phyloP scores from a whole-genome alignment of 805 yeast species.

The Brettanomyces sp. region DNA sequence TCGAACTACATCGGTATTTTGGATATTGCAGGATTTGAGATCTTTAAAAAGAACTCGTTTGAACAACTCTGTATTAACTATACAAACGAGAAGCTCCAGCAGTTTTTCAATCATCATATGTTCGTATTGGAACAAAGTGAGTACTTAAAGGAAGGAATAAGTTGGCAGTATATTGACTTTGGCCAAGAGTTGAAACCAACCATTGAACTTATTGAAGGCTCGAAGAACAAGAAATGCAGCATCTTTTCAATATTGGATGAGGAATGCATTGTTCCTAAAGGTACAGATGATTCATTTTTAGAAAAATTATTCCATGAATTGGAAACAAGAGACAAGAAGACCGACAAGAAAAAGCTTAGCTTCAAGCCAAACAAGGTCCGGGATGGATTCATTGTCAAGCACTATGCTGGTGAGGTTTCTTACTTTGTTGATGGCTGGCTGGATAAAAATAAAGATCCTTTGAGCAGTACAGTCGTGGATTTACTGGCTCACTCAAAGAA shows the following conservation, averaged over 20 bases:
- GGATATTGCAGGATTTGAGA: slow-evolving; percentile 57
- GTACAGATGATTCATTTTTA: slow-evolving; percentile 73
- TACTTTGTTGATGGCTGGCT: slow-evolving; percentile 90
- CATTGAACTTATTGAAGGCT: slow-evolving; percentile 78
- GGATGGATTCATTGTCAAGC: slow-evolving; percentile 75
- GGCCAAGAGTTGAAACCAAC: slow-evolving; percentile 94
- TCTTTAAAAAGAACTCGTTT: slow-evolving; percentile 46
- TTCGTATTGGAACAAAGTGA: slow-evolving; percentile 54
- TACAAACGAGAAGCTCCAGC: slow-evolving; percentile 53
- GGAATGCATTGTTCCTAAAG: slow-evolving; percentile 90
- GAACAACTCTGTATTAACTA: slow-evolving; percentile 54
- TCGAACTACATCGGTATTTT: slow-evolving; percentile 44
- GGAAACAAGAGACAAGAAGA: slow-evolving; percentile 29
- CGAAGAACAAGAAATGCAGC: slow-evolving; percentile 45
- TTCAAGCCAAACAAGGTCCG: slow-evolving; percentile 67
- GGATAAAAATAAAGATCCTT: slow-evolving; percentile 88
- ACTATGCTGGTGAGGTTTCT: slow-evolving; percentile 96
- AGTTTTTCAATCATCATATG: slow-evolving; percentile 53
- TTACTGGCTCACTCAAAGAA: slow-evolving; percentile 52
- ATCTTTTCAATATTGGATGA: slow-evolving; percentile 82
- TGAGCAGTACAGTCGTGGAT: slow-evolving; percentile 63
- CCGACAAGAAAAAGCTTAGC: slow-evolving; percentile 25
- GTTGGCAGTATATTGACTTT: slow-evolving; percentile 77
- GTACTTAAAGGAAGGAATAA: slow-evolving; percentile 47
- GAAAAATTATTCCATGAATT: slow-evolving; percentile 67